Conservation (phyloP, 73 alveolate species). For the Breviolum minutum region DNA sequence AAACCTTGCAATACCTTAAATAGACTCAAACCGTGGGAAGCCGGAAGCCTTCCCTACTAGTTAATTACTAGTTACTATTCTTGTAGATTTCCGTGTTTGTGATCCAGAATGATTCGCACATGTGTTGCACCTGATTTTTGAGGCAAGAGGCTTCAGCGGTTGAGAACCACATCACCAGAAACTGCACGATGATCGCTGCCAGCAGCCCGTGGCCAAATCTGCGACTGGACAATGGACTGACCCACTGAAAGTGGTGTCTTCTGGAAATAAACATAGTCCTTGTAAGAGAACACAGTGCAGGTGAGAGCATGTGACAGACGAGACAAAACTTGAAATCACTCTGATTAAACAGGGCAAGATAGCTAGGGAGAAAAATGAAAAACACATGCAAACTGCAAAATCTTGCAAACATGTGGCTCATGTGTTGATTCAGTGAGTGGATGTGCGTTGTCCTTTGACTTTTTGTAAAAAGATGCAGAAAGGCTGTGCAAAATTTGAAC, state of each 20-base stretch:
- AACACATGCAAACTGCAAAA: not conserved
- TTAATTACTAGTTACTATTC: no score
- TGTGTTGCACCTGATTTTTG: not conserved
- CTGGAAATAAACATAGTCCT: slow-evolving; percentile 73
- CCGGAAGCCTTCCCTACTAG: no score
- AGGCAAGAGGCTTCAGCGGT: not conserved
- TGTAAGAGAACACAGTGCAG: not conserved
- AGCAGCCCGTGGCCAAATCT: slow-evolving; percentile 85
- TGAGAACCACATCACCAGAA: slow-evolving; percentile 65
- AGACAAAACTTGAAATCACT: no score
- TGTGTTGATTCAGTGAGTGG: not conserved
- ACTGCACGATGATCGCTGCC: slow-evolving; percentile 90
- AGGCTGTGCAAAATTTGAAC: not conserved
- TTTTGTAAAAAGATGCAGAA: no score
- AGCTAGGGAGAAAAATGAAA: no score
- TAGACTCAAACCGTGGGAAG: no score
- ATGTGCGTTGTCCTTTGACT: not conserved
- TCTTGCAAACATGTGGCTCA: not conserved
- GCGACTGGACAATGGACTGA: slow-evolving; percentile 51
- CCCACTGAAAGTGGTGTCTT: slow-evolving; percentile 72
- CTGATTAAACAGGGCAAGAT: no score
- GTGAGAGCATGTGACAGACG: no score
- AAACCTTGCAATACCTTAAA: no score
- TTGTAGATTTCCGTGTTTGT: no score
- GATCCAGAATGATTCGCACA: no score